Percentiles rank a stretch among this genome's conserved stretches.
Evolutionary conservation across 2,329 filamentous ascomycete genomes (phyloP).

Genomic region (Nectriaceae sp.): DNA sequence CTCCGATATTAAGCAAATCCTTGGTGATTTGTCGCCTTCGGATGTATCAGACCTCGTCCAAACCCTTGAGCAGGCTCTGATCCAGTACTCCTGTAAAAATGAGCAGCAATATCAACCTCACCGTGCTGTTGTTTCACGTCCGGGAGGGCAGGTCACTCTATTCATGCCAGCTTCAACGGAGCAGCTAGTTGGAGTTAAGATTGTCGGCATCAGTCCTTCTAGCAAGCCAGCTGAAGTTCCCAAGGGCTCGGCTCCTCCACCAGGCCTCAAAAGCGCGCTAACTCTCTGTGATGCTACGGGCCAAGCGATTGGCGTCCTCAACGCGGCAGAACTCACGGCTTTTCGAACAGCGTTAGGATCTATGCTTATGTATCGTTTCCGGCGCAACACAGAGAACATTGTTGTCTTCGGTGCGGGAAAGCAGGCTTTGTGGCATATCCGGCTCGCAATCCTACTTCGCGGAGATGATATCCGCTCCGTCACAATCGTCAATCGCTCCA

Average conservation of each 20-base stretch:
- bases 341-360: constrained; percentile 68
- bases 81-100: constrained; percentile 59
- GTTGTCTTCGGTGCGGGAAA: constrained; percentile 71
- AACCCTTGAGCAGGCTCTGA: constrained; percentile 21
- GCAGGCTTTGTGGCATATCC: constrained; percentile 73
- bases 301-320: constrained; percentile 62
- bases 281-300: constrained; percentile 60
- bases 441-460: constrained; percentile 60
- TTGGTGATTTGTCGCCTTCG: constrained; percentile 13
- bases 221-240: constrained; percentile 6
- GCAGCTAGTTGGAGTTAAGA: constrained; percentile 63
- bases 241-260: constrained; percentile 7
- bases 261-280: constrained; percentile 53
- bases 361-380: constrained; percentile 55
- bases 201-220: constrained; percentile 47
- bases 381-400: constrained; percentile 43
- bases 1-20: constrained; percentile 22
- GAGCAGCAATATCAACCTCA: constrained; percentile 64
- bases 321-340: constrained; percentile 68
- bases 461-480: constrained; percentile 28
- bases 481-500: constrained; percentile 37
- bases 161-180: constrained; percentile 68
- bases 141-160: constrained; percentile 62
- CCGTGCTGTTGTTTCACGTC: constrained; percentile 60
- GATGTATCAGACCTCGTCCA: constrained; percentile 18